phyloP scores from a whole-genome alignment of 805 yeast species.

The Yarrowia porcina region DNA sequence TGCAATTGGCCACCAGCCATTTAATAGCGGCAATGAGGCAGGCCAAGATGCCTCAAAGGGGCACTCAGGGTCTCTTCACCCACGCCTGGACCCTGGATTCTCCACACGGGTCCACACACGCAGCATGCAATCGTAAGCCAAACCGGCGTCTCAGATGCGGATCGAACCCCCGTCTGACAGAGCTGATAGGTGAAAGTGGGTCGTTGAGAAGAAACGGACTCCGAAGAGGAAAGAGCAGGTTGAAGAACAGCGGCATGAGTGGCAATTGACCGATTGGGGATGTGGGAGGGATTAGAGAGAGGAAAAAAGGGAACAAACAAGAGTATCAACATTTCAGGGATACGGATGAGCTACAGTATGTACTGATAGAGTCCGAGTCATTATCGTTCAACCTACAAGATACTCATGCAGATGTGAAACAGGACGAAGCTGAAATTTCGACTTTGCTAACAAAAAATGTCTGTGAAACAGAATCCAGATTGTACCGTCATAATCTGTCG shows the following conservation, averaged over 20 bases:
- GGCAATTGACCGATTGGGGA: neutral
- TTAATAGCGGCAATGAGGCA: neutral
- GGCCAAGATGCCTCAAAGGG: neutral
- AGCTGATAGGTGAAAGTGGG: neutral
- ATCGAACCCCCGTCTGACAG: slow-evolving; percentile 8
- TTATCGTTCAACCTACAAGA: too few species aligned
- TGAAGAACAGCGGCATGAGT: too few species aligned
- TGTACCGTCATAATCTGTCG: too few species aligned
- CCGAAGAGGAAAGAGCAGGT: neutral
- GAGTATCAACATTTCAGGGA: too few species aligned
- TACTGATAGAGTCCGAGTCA: too few species aligned
- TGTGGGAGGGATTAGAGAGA: neutral
- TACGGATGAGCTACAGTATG: too few species aligned
- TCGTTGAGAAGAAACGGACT: neutral
- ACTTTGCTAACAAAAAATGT: too few species aligned
- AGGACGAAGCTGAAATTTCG: too few species aligned
- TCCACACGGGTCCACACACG: neutral
- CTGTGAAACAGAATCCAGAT: too few species aligned
- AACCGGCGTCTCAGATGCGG: slow-evolving; percentile 22
- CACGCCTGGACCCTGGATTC: neutral
- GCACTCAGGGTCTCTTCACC: neutral
- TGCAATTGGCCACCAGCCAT: neutral
- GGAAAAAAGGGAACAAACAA: too few species aligned
- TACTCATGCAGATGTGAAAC: too few species aligned
- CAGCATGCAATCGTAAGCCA: slow-evolving; percentile 17